Conservation (phyloP, 2,329 filamentous ascomycete species). For the Fusarium sublunatum region DNA sequence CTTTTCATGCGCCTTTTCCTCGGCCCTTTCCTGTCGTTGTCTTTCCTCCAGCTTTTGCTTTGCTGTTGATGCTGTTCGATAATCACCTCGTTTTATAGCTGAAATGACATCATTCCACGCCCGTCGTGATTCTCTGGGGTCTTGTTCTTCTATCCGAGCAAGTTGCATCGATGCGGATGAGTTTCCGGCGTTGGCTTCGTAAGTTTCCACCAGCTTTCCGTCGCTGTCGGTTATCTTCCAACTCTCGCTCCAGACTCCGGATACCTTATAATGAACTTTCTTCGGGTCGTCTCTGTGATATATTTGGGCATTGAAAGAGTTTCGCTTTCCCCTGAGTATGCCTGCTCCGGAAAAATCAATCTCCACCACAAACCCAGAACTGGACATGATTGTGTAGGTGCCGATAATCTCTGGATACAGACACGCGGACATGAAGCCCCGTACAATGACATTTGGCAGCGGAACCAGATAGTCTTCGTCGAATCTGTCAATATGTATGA, state of each 20-base stretch:
- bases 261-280: constrained; percentile 24
- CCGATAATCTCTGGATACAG: constrained; percentile 62
- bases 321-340: constrained; percentile 52
- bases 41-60: constrained; percentile 86
- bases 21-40: constrained; percentile 78
- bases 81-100: constrained; percentile 78
- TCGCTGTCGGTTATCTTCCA: constrained; percentile 46
- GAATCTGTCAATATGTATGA: constrained; percentile 61
- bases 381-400: constrained; percentile 59
- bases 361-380: constrained; percentile 58
- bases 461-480: constrained; percentile 63
- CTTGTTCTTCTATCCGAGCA: constrained; percentile 70
- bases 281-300: constrained; percentile 52
- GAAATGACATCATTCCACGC: constrained; percentile 84
- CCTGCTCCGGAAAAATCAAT: constrained; percentile 60
- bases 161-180: constrained; percentile 51
- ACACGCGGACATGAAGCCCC: constrained; percentile 59
- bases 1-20: constrained; percentile 65
- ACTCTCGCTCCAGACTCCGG: constrained; percentile 38
- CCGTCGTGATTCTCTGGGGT: constrained; percentile 80
- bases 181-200: constrained; percentile 51
- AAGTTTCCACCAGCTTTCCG: constrained; percentile 52
- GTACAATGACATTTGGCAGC: constrained; percentile 60
- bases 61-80: constrained; percentile 75
- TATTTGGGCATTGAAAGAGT: constrained; percentile 58